These are phyloP conservation scores for Gyromitra esculenta DNA, from an alignment of 2,329 filamentous ascomycete species.

Conservation along the genomic window DNA sequence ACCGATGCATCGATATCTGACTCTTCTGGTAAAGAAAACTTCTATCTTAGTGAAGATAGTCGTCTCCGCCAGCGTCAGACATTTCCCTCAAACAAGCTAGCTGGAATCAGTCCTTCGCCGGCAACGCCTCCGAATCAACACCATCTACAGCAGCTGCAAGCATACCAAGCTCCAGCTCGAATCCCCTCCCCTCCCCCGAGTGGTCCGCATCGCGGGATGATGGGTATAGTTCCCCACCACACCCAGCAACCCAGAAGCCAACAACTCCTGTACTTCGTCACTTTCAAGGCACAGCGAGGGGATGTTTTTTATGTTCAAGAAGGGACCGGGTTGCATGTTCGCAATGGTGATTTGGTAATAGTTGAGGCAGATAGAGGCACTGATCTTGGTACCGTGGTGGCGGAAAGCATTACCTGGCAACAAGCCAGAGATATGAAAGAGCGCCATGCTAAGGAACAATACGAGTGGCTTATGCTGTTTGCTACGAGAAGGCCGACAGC, in stretches of 20 bases:
- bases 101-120: conserved; percentile 47
- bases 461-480: conserved; percentile 99
- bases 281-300: conserved; percentile 94
- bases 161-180: conserved; percentile 43
- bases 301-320: conserved; percentile 98
- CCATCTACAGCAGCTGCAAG: conserved; percentile 50
- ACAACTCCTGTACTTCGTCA: conserved; percentile 84
- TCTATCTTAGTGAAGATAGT: conserved; percentile 58
- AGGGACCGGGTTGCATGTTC: conserved; percentile 89
- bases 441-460: conserved; percentile 92
- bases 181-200: conserved; percentile 52
- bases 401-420: conserved; percentile 86
- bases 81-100: conserved; percentile 42
- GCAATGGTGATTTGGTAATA: conserved; percentile 92
- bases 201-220: conserved; percentile 53
- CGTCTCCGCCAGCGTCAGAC: conserved; percentile 58
- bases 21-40: conserved; percentile 49
- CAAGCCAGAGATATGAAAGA: conserved; percentile 89
- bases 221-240: conserved; percentile 57
- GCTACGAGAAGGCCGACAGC: conserved; percentile 72
- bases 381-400: conserved; percentile 90
- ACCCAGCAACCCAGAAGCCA: conserved; percentile 69
- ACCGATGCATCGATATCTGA: conserved; percentile 49
- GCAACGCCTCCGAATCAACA: conserved; percentile 52
- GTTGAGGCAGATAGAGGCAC: conserved; percentile 97